Conservation (phyloP, 495 filamentous ascomycete genomes). For the Daldinia decipiens region DNA sequence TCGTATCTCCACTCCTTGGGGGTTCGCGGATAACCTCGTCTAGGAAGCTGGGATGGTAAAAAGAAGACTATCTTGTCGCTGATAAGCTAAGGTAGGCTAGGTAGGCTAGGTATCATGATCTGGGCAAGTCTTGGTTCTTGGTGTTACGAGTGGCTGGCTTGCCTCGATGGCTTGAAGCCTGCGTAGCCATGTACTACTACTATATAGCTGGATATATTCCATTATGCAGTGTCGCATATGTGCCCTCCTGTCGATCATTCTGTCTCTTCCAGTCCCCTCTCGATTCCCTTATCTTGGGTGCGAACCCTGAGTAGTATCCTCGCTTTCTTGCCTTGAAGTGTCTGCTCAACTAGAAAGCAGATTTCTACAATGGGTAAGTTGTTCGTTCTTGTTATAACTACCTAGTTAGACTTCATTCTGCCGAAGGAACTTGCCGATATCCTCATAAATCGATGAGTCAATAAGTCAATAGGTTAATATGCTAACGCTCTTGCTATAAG, state of each 20-base stretch:
- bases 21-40: slow-evolving; percentile 33
- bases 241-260: slow-evolving; percentile 10
- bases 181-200: slow-evolving; percentile 3
- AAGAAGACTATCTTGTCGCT: slow-evolving; percentile 10
- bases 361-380: slow-evolving; percentile 36
- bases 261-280: slow-evolving; percentile 12
- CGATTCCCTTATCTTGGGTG: slow-evolving; percentile 35
- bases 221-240: slow-evolving; percentile 23
- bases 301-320: slow-evolving; percentile 22
- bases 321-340: slow-evolving; percentile 21
- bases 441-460: neutral
- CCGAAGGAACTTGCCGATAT: neutral
- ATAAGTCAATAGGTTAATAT: neutral
- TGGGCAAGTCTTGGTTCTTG: slow-evolving; percentile 18
- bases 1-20: slow-evolving; percentile 15
- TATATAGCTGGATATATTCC: slow-evolving; percentile 20
- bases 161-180: slow-evolving; percentile 5
- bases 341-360: slow-evolving; percentile 20
- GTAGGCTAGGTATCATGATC: slow-evolving; percentile 10
- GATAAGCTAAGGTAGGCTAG: slow-evolving; percentile 39
- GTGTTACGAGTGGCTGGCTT: slow-evolving; percentile 2
- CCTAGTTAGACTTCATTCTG: neutral
- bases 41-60: slow-evolving; percentile 29
- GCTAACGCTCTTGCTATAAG: slow-evolving; percentile 28
- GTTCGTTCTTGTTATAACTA: slow-evolving; percentile 5